A percentile compares a stretch with the other conserved stretches of the same genome.
Conservation (phyloP, 78 protist genomes). For the Dictyostelium citrinum region DNA sequence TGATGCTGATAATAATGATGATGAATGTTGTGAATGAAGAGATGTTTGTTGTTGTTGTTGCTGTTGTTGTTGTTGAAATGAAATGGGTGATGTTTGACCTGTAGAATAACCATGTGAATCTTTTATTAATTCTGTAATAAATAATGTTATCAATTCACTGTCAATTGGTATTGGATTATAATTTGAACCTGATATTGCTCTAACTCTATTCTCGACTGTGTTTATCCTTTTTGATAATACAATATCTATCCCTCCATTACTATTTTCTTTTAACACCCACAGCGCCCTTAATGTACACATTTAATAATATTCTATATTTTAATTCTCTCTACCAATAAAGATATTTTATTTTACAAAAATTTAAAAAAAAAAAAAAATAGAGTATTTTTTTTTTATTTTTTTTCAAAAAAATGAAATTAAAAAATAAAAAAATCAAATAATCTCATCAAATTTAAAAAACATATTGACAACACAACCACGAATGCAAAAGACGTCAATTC, state of each 20-base stretch:
- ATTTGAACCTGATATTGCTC: constrained; percentile 42
- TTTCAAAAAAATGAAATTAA: too few relatives aligned
- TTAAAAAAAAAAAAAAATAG: too few relatives aligned
- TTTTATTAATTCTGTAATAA: constrained; percentile 2
- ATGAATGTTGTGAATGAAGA: neutral
- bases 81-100: neutral
- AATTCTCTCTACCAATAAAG: too few relatives aligned
- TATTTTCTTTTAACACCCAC: constrained; percentile 69
- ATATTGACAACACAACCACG: too few relatives aligned
- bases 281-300: constrained; percentile 77
- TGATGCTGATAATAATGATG: constrained; percentile 4
- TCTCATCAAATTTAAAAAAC: too few relatives aligned
- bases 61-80: neutral
- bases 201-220: constrained; percentile 57
- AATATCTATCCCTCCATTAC: constrained; percentile 2
- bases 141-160: constrained; percentile 8
- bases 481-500: too few relatives aligned
- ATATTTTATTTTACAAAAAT: neutral
- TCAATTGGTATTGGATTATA: constrained; percentile 58
- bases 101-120: neutral
- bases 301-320: too few relatives aligned
- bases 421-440: too few relatives aligned
- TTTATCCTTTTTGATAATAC: constrained; percentile 61
- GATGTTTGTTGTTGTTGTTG: neutral
- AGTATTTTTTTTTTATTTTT: too few relatives aligned